Percentiles rank a stretch among this genome's conserved stretches.
phyloP scores from a whole-genome alignment of 441 rosid genomes.

The Erysimum pusillum region DNA sequence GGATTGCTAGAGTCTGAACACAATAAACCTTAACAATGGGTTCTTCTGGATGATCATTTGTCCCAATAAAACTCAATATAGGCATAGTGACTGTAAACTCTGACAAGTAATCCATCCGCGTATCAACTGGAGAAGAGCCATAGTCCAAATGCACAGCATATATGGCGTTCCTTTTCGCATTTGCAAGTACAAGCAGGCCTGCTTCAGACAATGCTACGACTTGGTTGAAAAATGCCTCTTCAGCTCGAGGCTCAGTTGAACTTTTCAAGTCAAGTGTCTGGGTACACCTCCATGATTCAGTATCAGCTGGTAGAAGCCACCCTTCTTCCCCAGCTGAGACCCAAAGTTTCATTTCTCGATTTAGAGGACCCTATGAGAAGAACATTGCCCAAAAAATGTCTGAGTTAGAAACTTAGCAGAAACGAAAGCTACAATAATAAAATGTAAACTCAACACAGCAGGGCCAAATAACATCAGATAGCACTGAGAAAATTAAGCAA shows the following conservation, averaged over 20 bases:
- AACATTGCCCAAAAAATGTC: constrained; percentile 18
- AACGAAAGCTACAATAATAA: background rate
- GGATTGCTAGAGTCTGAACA: constrained; percentile 93
- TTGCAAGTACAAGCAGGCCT: constrained; percentile 80
- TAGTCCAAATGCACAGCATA: constrained; percentile 88
- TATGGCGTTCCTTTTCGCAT: constrained; percentile 90
- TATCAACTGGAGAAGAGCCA: constrained; percentile 76
- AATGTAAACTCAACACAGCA: constrained; percentile 24
- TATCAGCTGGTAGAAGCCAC: constrained; percentile 79
- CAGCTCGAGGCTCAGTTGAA: constrained; percentile 65
- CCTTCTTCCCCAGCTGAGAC: constrained; percentile 81
- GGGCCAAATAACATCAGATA: constrained; percentile 3
- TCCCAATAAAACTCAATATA: constrained; percentile 88
- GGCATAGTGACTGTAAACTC: constrained; percentile 94
- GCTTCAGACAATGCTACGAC: constrained; percentile 76
- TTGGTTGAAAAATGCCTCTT: constrained; percentile 88
- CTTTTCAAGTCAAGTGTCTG: constrained; percentile 84
- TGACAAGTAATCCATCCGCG: constrained; percentile 86
- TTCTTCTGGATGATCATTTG: constrained; percentile 72
- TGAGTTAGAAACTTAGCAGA: constrained; percentile 10
- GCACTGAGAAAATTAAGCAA: constrained; percentile 4
- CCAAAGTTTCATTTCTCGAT: constrained; percentile 92
- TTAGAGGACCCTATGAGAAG: constrained; percentile 71
- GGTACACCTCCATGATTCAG: constrained; percentile 80
- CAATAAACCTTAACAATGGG: constrained; percentile 81